These are phyloP conservation scores for Euphorbia schlechtendalii DNA, from an alignment of 441 rosid genomes.

Conservation along the genomic window DNA sequence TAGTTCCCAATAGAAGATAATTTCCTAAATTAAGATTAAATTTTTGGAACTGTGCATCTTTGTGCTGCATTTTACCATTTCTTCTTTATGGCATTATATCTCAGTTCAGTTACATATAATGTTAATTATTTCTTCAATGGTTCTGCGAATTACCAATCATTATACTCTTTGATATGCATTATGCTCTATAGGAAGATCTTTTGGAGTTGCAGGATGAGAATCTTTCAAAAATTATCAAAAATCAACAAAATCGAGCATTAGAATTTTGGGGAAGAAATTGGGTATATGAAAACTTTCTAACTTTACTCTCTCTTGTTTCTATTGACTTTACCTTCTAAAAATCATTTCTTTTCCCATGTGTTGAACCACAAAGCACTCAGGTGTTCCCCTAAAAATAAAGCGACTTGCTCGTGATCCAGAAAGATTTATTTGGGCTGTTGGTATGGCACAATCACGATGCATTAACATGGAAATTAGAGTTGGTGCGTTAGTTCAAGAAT, in stretches of 20 bases:
- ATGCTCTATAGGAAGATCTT: constrained; percentile 57
- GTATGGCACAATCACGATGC: constrained; percentile 76
- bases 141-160: constrained; percentile 8
- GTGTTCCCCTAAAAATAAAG: constrained; percentile 79
- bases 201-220: constrained; percentile 72
- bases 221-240: constrained; percentile 69
- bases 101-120: background rate
- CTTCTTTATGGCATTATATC: background rate
- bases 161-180: constrained; percentile 8
- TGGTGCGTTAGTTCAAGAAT: constrained; percentile 76
- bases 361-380: constrained; percentile 49
- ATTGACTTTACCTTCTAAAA: constrained; percentile 11
- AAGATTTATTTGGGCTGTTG: constrained; percentile 82
- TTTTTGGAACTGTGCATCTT: too few relatives aligned
- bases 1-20: too few relatives aligned
- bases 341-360: background rate
- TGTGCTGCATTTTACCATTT: background rate
- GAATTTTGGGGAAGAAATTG: constrained; percentile 89
- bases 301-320: background rate
- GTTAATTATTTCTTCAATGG: background rate
- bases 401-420: constrained; percentile 74
- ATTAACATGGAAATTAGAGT: constrained; percentile 70
- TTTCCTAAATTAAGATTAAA: too few relatives aligned
- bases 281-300: constrained; percentile 33
- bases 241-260: constrained; percentile 55